Percentiles rank a stretch among this genome's conserved stretches.
These are phyloP conservation scores for Xylaria cubensis DNA, from an alignment of 495 filamentous ascomycete genomes.

Conservation along the genomic window DNA sequence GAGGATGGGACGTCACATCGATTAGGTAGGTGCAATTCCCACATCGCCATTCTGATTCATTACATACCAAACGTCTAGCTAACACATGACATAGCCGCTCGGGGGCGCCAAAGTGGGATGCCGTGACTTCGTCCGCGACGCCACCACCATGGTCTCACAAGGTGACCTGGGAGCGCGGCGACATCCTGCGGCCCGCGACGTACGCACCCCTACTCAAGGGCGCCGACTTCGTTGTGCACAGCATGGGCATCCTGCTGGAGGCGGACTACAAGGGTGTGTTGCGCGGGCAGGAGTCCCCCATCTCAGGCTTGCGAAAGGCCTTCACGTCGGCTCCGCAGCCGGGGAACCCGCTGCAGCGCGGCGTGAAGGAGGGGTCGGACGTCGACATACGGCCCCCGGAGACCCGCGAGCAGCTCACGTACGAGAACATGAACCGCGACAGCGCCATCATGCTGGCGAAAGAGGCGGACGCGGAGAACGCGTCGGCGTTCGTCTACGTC, in stretches of 20 bases:
- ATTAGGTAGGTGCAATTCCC: slow-evolving; percentile 67
- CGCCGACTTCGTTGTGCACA: slow-evolving; percentile 87
- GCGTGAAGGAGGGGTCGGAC: slow-evolving; percentile 29
- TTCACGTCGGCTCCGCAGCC: slow-evolving; percentile 60
- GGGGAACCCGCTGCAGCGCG: slow-evolving; percentile 68
- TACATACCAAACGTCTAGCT: slow-evolving; percentile 1
- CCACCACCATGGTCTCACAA: slow-evolving; percentile 81
- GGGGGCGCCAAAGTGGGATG: slow-evolving; percentile 83
- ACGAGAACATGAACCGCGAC: slow-evolving; percentile 98
- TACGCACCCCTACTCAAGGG: slow-evolving; percentile 74
- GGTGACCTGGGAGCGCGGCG: slow-evolving; percentile 84
- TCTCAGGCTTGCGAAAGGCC: slow-evolving; percentile 75
- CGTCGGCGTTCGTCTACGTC: slow-evolving; percentile 80
- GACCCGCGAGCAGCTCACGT: slow-evolving; percentile 79
- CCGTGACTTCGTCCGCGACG: slow-evolving; percentile 72
- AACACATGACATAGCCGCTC: slow-evolving; percentile 68
- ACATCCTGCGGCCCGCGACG: slow-evolving; percentile 80
- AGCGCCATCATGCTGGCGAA: slow-evolving; percentile 82
- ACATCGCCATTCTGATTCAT: background rate
- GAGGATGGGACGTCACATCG: slow-evolving; percentile 89
- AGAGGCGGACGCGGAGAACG: slow-evolving; percentile 69
- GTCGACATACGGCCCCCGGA: slow-evolving; percentile 67
- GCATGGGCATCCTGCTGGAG: slow-evolving; percentile 94
- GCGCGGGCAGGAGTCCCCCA: slow-evolving; percentile 75
- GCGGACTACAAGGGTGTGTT: slow-evolving; percentile 97